Base-by-base conservation (phyloP, 768 basidiomycete species). In the Punctularia strigosozonata region DNA sequence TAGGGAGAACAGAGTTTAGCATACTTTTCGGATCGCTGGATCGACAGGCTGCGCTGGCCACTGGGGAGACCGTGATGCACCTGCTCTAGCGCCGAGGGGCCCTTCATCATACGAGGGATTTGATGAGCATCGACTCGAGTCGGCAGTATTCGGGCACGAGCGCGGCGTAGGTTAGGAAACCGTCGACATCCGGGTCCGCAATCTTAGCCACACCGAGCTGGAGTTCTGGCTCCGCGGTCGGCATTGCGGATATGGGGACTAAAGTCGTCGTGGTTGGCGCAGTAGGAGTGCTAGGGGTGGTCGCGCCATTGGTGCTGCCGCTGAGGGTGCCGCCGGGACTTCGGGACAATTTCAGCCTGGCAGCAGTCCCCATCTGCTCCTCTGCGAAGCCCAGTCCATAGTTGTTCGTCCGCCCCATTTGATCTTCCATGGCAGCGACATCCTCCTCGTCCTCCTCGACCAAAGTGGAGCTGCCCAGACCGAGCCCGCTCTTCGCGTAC, bases 131-230 rank as follows among this genome's bases (percentile, higher is more conserved):
- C 8, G 74, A 70, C 59, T 90, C 87, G 46, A 90, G 58, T 30
- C 87, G 65, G 61, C 73, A 76, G 55, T 77, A 89, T 60, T 90
- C 87, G 20, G 84, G 81, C 14, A 89, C 80, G 53, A 88, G 81
- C 25, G 83, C 75, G 15, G 85, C 84, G 53, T 90, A 90, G 0
- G 80, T 73, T 75, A 85, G 72, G 58, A 87, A 87, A 40, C 85
- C 78, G 56, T 90, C 87, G 38, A 75, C 60, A 53, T 90, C 87
- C 12, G 86, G 75, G 43, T 87, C 84, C 0, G 87, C 85, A 5
- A 89, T 79, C 57, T 86, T 87, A 23, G 75, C 79, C 34, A 88
- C 57, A 13, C 87, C 87, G 24, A 80, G 63, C 58, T 83, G 81
- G 23, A 73, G 65, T 59, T 88, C 86, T 13, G 68, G 63, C 44